Evolutionary conservation across 495 filamentous ascomycete species (phyloP).

Genomic region (Xylaria longipes): DNA sequence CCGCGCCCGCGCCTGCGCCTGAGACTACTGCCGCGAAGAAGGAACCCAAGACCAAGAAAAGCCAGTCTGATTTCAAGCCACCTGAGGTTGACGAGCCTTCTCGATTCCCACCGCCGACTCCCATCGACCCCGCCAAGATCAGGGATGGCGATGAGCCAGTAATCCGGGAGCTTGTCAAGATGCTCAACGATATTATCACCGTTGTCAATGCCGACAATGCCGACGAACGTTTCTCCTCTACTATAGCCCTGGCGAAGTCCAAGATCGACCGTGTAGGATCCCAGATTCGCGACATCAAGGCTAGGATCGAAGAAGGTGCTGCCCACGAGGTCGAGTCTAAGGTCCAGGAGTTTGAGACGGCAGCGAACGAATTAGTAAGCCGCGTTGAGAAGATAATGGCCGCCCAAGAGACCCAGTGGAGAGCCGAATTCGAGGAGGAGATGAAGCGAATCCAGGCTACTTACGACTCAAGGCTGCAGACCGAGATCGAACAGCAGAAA

Average conservation of each 20-base stretch:
- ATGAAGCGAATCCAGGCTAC: constrained; percentile 73
- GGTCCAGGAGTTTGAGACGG: constrained; percentile 60
- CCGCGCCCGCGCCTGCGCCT: constrained; percentile 29
- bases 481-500: constrained; percentile 74
- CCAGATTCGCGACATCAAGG: constrained; percentile 76
- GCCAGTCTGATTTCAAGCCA: constrained; percentile 43
- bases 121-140: constrained; percentile 77
- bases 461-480: constrained; percentile 80
- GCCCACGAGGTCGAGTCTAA: constrained; percentile 73
- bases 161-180: constrained; percentile 92
- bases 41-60: constrained; percentile 16
- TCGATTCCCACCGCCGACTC: constrained; percentile 62
- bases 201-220: constrained; percentile 85
- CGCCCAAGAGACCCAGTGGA: constrained; percentile 77
- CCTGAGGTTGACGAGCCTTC: constrained; percentile 69
- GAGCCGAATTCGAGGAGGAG: constrained; percentile 88
- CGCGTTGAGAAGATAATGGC: constrained; percentile 77
- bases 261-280: constrained; percentile 77
- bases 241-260: constrained; percentile 81
- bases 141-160: constrained; percentile 79
- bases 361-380: constrained; percentile 73
- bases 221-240: constrained; percentile 71
- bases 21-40: constrained; percentile 26
- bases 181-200: constrained; percentile 93
- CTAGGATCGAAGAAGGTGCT: constrained; percentile 68